Percentiles rank a stretch among this genome's conserved stretches.
phyloP scores from a whole-genome alignment of 208 protist species.

The Trypanosoma brucei region DNA sequence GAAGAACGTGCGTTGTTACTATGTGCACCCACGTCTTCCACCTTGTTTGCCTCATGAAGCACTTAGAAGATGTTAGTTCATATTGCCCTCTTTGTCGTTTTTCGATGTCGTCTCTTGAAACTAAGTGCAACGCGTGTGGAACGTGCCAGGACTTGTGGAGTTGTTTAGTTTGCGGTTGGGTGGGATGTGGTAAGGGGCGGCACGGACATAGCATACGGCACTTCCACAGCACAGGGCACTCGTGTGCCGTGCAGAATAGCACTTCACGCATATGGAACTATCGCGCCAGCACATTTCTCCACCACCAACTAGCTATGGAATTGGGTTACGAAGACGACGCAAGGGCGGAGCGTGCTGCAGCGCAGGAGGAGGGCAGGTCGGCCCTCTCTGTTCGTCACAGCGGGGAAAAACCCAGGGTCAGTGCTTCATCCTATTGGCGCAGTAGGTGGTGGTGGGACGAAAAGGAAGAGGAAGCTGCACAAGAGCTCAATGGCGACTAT shows the following conservation, averaged over 20 bases:
- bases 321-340: constrained; percentile 36
- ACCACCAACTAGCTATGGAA: constrained; percentile 72
- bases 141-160: constrained; percentile 78
- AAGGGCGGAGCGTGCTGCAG: constrained; percentile 16
- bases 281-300: constrained; percentile 56
- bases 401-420: constrained; percentile 9
- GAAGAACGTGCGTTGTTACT: constrained; percentile 45
- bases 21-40: constrained; percentile 78
- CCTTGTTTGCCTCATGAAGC: constrained; percentile 53
- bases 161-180: constrained; percentile 80
- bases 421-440: constrained; percentile 22
- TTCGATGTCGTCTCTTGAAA: constrained; percentile 64
- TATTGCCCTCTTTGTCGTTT: constrained; percentile 84
- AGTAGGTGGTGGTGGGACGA: constrained; percentile 35
- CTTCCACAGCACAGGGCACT: constrained; percentile 60
- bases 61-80: constrained; percentile 31
- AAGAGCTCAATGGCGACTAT: constrained; percentile 19
- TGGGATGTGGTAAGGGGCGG: constrained; percentile 60
- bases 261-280: constrained; percentile 71
- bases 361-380: constrained; percentile 2
- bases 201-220: constrained; percentile 51
- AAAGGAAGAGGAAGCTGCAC: constrained; percentile 23
- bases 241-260: constrained; percentile 63
- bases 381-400: not conserved
- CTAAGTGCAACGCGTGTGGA: constrained; percentile 60